These are phyloP conservation scores for Aspergillus sp. DNA, from an alignment of 2,329 filamentous ascomycete species.

Conservation along the genomic window DNA sequence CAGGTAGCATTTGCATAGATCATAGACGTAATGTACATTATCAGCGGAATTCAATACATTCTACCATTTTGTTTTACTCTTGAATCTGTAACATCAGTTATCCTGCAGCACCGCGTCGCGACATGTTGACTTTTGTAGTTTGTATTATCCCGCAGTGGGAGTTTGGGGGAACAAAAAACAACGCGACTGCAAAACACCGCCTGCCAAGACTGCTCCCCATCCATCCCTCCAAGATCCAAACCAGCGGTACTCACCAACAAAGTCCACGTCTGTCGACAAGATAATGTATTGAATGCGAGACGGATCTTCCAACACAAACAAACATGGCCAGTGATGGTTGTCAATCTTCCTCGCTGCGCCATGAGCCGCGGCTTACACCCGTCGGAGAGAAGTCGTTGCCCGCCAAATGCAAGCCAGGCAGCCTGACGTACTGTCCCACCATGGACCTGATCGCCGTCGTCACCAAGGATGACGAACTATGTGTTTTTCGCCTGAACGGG, in stretches of 20 bases:
- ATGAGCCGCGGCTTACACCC: conserved; percentile 34
- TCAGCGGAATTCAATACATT: too few relatives aligned
- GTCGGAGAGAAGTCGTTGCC: conserved; percentile 41
- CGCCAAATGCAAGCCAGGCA: conserved; percentile 40
- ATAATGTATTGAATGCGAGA: conserved; percentile 24
- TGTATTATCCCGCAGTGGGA: too few relatives aligned
- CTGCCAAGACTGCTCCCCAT: conserved; percentile 2
- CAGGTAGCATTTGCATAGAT: neutral
- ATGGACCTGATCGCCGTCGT: conserved; percentile 79
- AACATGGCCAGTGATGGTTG: conserved; percentile 22
- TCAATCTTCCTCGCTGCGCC: conserved; percentile 4
- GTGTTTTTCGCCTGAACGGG: conserved; percentile 74
- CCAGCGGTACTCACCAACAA: neutral
- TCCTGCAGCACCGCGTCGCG: too few relatives aligned
- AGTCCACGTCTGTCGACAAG: neutral
- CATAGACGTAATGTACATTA: neutral
- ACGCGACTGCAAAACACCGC: neutral
- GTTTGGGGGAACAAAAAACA: neutral
- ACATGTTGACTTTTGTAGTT: too few relatives aligned
- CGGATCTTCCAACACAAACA: neutral
- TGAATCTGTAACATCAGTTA: too few relatives aligned
- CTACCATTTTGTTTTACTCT: too few relatives aligned
- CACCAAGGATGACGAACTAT: conserved; percentile 64
- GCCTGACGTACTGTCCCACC: conserved; percentile 74
- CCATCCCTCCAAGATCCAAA: neutral